Conservation (phyloP, 2,329 filamentous ascomycete genomes). For the Xylaria sp. region DNA sequence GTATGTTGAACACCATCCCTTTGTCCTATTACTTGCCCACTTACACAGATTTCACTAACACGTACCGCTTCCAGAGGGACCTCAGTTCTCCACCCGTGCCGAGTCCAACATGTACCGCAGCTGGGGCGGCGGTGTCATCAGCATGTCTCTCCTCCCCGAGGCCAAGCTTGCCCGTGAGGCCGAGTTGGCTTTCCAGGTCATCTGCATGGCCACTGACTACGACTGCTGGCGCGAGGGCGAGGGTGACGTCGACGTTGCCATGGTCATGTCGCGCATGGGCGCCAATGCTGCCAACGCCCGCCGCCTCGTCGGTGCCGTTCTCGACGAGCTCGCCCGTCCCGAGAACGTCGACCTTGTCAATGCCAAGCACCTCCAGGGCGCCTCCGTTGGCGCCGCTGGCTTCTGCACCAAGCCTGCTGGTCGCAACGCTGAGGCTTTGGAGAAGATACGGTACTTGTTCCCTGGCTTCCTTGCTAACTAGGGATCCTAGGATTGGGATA, state of each 20-base stretch:
- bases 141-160: slow-evolving; percentile 95
- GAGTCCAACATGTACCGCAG: slow-evolving; percentile 92
- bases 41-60: neutral
- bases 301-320: slow-evolving; percentile 75
- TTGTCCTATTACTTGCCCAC: neutral
- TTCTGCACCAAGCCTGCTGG: slow-evolving; percentile 78
- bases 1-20: slow-evolving; percentile 41
- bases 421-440: slow-evolving; percentile 65
- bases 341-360: slow-evolving; percentile 63
- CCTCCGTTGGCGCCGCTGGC: slow-evolving; percentile 69
- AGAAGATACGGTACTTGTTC: slow-evolving; percentile 82
- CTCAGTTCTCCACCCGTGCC: slow-evolving; percentile 92
- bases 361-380: slow-evolving; percentile 76
- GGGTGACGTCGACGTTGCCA: slow-evolving; percentile 76
- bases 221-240: slow-evolving; percentile 85
- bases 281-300: slow-evolving; percentile 86
- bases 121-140: slow-evolving; percentile 93
- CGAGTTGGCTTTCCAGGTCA: slow-evolving; percentile 95
- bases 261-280: slow-evolving; percentile 96
- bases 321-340: slow-evolving; percentile 79
- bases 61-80: slow-evolving; percentile 62
- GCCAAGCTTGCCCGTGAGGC: slow-evolving; percentile 94
- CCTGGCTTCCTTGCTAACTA: slow-evolving; percentile 60
- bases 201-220: slow-evolving; percentile 99
- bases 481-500: no score